Percentiles rank a stretch among this genome's conserved stretches.
These are phyloP conservation scores for Rhizopus delemar DNA, from an alignment of 371 early-diverging fungal species.

Conservation along the genomic window DNA sequence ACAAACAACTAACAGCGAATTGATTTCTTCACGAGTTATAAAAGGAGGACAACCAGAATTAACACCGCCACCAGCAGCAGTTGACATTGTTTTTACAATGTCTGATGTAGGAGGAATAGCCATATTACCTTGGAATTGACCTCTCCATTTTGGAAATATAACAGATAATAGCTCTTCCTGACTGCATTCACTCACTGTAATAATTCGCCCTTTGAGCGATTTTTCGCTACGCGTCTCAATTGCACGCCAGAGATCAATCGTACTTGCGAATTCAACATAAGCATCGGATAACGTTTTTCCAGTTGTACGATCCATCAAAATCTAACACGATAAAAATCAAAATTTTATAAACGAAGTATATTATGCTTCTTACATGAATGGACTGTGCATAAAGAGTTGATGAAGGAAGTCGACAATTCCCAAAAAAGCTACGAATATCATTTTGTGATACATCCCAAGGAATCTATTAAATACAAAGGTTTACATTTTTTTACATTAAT, in stretches of 20 bases:
- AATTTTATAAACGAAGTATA: not conserved
- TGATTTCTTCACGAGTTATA: constrained; percentile 74
- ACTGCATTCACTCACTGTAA: constrained; percentile 58
- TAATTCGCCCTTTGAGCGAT: constrained; percentile 67
- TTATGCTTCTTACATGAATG: constrained; percentile 44
- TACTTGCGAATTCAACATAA: constrained; percentile 61
- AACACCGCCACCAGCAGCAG: constrained; percentile 43
- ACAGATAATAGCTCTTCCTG: constrained; percentile 69
- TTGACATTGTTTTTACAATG: constrained; percentile 45
- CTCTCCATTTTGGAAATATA: constrained; percentile 72
- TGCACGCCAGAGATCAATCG: constrained; percentile 44
- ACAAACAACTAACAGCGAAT: constrained; percentile 67
- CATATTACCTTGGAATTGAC: constrained; percentile 50
- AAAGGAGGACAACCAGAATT: constrained; percentile 55
- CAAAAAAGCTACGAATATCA: constrained; percentile 53
- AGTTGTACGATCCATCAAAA: constrained; percentile 62
- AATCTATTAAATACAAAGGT: constrained; percentile 32
- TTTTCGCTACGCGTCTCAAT: constrained; percentile 56
- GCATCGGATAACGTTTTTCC: constrained; percentile 70
- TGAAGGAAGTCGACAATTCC: constrained; percentile 41
- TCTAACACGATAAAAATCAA: constrained; percentile 21
- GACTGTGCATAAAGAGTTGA: constrained; percentile 46
- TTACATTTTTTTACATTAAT: not conserved
- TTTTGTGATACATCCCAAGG: constrained; percentile 63
- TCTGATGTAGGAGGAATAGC: constrained; percentile 43